Base-by-base conservation (phyloP, 352 stramenopile genomes). In the Proteromonas lacertae region DNA sequence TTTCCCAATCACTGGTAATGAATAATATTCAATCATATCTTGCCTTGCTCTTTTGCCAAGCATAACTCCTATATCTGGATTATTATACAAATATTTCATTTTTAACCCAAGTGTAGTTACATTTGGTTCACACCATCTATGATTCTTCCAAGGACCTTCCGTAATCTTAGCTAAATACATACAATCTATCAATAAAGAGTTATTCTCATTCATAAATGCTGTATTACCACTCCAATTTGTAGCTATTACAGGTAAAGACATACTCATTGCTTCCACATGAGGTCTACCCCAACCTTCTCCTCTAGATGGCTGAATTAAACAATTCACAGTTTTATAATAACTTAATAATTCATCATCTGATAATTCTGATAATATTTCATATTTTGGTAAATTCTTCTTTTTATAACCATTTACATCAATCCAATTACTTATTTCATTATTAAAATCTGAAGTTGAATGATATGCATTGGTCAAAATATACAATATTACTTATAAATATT, bases 221-320 rank as follows among this genome's bases (percentile, higher is more conserved):
- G 50, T 57, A 8, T 48, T 40, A 8, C 73, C 73, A 36, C 64
- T 81, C 65, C 69, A 90, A 43, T 74, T 80, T 6, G 70, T 89
- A 12, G 70, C 67, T 23, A 87, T 74, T 2, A 88, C 50, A 10
- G 70, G 66, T 18, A 69, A 43, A 4, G 55, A 70, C 64, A 81
- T 86, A 2, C 66, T 56, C 75, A 90, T 89, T 5, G 73, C 72
- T 40, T 90, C 75, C 1, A 83, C 67, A 40, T 87, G 69, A 10
- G 72, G 71, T 12, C 75, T 59, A 2, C 75, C 71, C 74, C 73
- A 90, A 21, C 74, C 72, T 57, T 90, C 74, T n/a, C 74, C 74
- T 33, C 71, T 52, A 2, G 66, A 81, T 2, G 74, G 74, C 4
- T 84, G 48, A 35, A 87, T n/a, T 32, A 22, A n/a, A 39, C 4